Conservation (phyloP, 768 basidiomycete genomes). For the Pleurotus sapidus region DNA sequence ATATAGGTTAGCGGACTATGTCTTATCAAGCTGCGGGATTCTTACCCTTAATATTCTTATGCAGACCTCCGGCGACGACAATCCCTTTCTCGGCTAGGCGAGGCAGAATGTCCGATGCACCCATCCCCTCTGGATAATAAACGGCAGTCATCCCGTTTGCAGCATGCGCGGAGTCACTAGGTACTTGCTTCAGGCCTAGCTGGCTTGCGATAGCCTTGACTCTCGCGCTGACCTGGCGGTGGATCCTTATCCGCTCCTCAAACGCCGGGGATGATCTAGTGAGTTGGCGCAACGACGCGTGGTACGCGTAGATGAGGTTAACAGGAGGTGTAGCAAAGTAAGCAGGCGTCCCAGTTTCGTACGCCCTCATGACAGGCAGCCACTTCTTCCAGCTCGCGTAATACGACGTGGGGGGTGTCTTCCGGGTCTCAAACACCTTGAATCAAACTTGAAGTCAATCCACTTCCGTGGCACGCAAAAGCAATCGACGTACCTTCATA, state of each 20-base stretch:
- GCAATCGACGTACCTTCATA: constrained; percentile 40
- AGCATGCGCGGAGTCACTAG: constrained; percentile 47
- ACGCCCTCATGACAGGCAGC: constrained; percentile 86
- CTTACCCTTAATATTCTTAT: constrained; percentile 68
- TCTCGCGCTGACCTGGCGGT: constrained; percentile 59
- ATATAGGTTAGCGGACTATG: no score
- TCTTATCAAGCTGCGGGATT: not conserved
- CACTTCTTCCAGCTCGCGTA: constrained; percentile 89
- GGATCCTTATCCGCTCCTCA: constrained; percentile 66
- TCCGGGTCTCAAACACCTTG: constrained; percentile 55
- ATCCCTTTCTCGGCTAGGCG: constrained; percentile 63
- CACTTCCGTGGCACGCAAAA: not conserved
- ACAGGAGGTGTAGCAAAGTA: constrained; percentile 92
- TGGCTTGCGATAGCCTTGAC: constrained; percentile 60
- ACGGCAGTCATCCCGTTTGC: constrained; percentile 92
- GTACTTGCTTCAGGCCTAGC: constrained; percentile 68
- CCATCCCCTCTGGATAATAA: constrained; percentile 73
- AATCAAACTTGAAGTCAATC: not conserved
- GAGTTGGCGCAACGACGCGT: constrained; percentile 71
- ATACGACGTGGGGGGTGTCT: constrained; percentile 61
- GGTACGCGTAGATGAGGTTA: constrained; percentile 83
- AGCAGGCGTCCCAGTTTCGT: constrained; percentile 68
- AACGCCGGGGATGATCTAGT: constrained; percentile 56
- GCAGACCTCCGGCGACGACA: constrained; percentile 80
- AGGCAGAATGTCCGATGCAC: constrained; percentile 66